Evolutionary conservation across 176 grass and related monocot genomes (phyloP).

Genomic region (Aegilops umbellulata): DNA sequence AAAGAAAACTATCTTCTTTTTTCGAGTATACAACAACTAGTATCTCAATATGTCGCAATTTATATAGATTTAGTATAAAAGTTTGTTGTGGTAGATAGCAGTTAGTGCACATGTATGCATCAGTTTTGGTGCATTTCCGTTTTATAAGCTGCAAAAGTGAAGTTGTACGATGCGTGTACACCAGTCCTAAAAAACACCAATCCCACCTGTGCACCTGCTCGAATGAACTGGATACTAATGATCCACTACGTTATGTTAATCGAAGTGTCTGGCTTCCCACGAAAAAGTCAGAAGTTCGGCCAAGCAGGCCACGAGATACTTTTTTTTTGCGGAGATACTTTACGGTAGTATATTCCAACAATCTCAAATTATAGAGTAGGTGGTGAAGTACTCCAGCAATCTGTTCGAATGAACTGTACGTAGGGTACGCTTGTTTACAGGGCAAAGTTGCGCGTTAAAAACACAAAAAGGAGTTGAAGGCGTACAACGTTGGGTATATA

Average conservation of each 20-base stretch:
- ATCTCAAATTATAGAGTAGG: not conserved
- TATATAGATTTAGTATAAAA: no score
- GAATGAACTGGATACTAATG: not conserved
- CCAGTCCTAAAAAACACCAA: not conserved
- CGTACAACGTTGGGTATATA: not conserved
- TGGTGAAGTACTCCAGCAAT: not conserved
- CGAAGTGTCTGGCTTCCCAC: not conserved
- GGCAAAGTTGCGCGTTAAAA: conserved; percentile 4
- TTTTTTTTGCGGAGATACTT: not conserved
- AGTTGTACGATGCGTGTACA: not conserved
- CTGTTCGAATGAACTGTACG: not conserved
- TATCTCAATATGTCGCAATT: no score
- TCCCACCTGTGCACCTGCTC: not conserved
- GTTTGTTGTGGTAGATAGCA: no score
- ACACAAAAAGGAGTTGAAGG: not conserved
- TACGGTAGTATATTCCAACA: not conserved
- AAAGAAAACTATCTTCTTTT: no score
- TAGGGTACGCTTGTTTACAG: not conserved
- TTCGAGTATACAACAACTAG: no score
- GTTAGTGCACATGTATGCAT: not conserved
- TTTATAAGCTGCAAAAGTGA: not conserved
- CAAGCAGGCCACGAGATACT: not conserved
- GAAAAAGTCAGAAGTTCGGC: not conserved
- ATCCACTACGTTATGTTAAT: not conserved
- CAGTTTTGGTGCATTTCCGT: not conserved